A percentile compares a stretch with the other conserved stretches of the same genome.
Evolutionary conservation across 2,329 filamentous ascomycete genomes (phyloP).

Genomic region (Aspergillus niger): DNA sequence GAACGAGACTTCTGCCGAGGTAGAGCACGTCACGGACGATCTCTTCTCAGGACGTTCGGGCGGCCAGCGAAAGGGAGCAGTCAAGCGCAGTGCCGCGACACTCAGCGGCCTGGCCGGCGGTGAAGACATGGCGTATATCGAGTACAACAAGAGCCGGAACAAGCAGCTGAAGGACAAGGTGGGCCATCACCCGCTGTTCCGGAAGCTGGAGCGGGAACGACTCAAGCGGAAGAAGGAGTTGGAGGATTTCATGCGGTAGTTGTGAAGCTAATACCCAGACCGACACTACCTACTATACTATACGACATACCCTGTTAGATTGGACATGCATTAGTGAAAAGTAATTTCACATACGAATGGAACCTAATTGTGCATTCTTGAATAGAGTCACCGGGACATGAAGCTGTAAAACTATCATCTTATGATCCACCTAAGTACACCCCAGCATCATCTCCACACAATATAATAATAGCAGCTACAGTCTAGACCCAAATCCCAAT

Average conservation of each 20-base stretch:
- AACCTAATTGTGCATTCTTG: too few species aligned
- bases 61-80: constrained; percentile 57
- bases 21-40: constrained; percentile 70
- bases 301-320: too few species aligned
- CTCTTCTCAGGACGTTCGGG: constrained; percentile 62
- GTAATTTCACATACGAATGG: too few species aligned
- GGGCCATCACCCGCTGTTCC: constrained; percentile 64
- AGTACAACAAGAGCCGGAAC: constrained; percentile 74
- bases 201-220: constrained; percentile 65
- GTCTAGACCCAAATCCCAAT: too few species aligned
- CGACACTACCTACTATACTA: not conserved
- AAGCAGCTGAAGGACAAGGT: constrained; percentile 66
- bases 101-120: constrained; percentile 85
- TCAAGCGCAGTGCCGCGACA: constrained; percentile 78
- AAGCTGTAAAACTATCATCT: too few species aligned
- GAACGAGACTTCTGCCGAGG: constrained; percentile 71
- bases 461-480: too few species aligned
- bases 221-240: constrained; percentile 56
- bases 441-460: too few species aligned
- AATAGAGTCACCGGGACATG: too few species aligned
- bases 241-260: constrained; percentile 30
- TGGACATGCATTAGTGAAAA: too few species aligned
- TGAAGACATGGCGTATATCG: constrained; percentile 95
- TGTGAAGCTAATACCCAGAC: not conserved
- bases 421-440: too few species aligned